phyloP scores from a whole-genome alignment of 495 filamentous ascomycete genomes.

The Haplographium delicatum region DNA sequence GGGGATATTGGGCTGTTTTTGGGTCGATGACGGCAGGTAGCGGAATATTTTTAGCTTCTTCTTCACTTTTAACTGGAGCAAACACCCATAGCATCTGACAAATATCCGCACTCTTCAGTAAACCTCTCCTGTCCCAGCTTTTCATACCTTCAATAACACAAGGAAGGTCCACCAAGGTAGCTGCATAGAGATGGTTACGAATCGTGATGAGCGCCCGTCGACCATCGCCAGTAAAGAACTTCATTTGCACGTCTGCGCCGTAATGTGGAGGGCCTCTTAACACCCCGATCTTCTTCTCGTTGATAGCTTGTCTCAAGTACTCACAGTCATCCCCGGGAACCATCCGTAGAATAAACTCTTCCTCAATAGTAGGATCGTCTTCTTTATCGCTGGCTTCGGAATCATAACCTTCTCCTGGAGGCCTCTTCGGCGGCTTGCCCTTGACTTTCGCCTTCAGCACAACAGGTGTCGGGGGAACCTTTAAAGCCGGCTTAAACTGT shows the following conservation, averaged over 20 bases:
- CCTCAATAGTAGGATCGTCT: conserved; percentile 77
- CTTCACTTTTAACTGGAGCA: conserved; percentile 61
- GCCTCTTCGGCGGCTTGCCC: conserved; percentile 57
- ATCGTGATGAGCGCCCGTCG: conserved; percentile 70
- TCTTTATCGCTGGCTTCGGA: conserved; percentile 93
- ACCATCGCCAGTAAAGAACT: conserved; percentile 69
- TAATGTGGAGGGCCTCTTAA: conserved; percentile 43
- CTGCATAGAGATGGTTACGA: conserved; percentile 67
- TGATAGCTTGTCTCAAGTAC: conserved; percentile 64
- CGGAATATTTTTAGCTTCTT: conserved; percentile 61
- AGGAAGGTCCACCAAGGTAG: conserved; percentile 79
- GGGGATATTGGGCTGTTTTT: conserved; percentile 72
- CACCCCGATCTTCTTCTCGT: conserved; percentile 66
- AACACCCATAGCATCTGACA: conserved; percentile 91
- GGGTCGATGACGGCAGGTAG: conserved; percentile 61
- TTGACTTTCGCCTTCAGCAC: conserved; percentile 49
- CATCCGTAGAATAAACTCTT: conserved; percentile 87
- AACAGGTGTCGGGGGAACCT: conserved; percentile 33
- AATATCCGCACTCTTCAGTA: conserved; percentile 91
- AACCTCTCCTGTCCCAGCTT: conserved; percentile 84
- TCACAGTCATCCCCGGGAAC: conserved; percentile 79
- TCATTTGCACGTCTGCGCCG: conserved; percentile 68
- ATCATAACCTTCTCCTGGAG: conserved; percentile 84
- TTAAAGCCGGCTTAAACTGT: conserved; percentile 30
- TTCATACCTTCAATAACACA: conserved; percentile 95